These are phyloP conservation scores for Annulohypoxylon bovei DNA, from an alignment of 495 filamentous ascomycete genomes.

Conservation along the genomic window DNA sequence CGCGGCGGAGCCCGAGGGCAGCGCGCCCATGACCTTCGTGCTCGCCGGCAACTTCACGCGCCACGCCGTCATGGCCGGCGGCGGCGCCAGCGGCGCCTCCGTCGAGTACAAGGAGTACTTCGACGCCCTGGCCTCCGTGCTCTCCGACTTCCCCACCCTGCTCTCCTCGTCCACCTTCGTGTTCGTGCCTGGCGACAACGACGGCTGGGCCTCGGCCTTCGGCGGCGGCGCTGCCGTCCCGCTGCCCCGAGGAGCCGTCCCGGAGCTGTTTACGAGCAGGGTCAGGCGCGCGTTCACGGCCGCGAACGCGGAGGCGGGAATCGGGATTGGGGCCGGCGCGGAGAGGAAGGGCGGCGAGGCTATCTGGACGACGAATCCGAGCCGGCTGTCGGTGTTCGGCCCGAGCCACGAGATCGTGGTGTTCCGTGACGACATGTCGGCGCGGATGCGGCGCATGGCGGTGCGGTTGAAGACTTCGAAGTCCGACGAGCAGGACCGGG, in stretches of 20 bases:
- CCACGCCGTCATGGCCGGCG: conserved; percentile 75
- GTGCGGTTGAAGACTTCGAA: conserved; percentile 65
- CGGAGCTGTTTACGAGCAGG: conserved; percentile 86
- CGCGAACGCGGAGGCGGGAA: conserved; percentile 69
- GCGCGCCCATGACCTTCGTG: conserved; percentile 79
- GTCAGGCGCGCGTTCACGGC: conserved; percentile 80
- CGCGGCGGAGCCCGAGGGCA: conserved; percentile 65
- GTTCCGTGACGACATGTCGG: conserved; percentile 84
- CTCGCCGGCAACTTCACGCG: conserved; percentile 86
- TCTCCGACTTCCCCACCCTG: conserved; percentile 87
- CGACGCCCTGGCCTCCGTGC: conserved; percentile 79
- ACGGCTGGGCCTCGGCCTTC: conserved; percentile 90
- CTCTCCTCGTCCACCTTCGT: conserved; percentile 83
- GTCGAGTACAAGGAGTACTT: conserved; percentile 97
- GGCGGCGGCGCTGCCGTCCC: conserved; percentile 80
- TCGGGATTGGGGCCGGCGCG: conserved; percentile 55
- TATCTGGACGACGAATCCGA: conserved; percentile 88
- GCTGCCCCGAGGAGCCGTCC: conserved; percentile 77
- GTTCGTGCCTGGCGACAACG: conserved; percentile 95
- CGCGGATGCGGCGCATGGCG: conserved; percentile 76
- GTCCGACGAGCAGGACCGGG: conserved; percentile 41
- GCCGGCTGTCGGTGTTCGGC: conserved; percentile 82
- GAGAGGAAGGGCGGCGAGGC: conserved; percentile 59
- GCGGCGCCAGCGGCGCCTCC: conserved; percentile 71
- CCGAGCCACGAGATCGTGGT: conserved; percentile 85